Conservation (phyloP, 2,329 filamentous ascomycete species). For the Claviceps cyperi region DNA sequence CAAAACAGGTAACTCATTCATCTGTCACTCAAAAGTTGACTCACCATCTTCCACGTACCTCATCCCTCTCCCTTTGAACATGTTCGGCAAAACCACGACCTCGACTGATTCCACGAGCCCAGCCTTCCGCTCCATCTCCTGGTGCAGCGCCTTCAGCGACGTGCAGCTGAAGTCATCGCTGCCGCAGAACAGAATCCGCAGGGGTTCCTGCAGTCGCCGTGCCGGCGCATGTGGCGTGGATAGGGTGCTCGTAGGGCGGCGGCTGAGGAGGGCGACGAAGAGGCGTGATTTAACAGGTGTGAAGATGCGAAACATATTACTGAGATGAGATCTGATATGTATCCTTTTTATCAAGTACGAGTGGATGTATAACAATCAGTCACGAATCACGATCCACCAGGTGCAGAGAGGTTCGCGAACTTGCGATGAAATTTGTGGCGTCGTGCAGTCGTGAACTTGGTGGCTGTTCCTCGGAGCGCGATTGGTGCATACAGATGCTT, state of each 20-base stretch:
- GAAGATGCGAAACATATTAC: neutral
- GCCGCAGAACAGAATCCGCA: slow-evolving; percentile 86
- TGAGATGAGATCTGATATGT: no score
- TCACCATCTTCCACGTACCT: slow-evolving; percentile 17
- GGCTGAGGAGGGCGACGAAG: neutral
- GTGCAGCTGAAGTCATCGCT: slow-evolving; percentile 81
- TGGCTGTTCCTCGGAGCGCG: no score
- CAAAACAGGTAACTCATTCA: slow-evolving; percentile 25
- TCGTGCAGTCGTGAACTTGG: no score
- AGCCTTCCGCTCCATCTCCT: slow-evolving; percentile 38
- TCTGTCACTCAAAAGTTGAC: slow-evolving; percentile 17
- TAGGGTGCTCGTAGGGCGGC: neutral
- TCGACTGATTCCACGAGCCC: slow-evolving; percentile 60
- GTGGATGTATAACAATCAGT: no score
- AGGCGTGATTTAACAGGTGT: neutral
- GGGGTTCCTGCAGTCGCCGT: slow-evolving; percentile 33
- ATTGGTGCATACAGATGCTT: no score
- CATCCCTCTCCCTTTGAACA: slow-evolving; percentile 60
- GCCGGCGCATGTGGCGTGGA: neutral
- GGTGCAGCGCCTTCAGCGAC: slow-evolving; percentile 55
- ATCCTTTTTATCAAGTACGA: no score
- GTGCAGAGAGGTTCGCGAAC: no score
- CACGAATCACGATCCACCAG: no score
- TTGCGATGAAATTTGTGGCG: no score
- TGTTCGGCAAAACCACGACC: slow-evolving; percentile 70